These are phyloP conservation scores for Kwoniella sp. DNA, from an alignment of 768 basidiomycete species.

Conservation along the genomic window DNA sequence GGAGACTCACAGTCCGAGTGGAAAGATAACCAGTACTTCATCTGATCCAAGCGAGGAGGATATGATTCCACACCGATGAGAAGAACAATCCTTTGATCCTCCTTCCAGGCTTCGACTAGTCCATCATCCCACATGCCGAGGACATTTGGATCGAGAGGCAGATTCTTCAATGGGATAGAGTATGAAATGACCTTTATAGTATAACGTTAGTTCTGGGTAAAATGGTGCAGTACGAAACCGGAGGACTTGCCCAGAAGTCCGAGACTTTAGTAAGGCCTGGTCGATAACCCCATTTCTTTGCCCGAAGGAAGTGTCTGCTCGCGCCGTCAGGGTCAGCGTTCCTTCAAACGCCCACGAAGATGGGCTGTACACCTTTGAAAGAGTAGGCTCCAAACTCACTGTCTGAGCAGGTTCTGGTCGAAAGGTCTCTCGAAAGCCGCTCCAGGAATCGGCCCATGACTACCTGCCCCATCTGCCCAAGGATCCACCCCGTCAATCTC, in stretches of 20 bases:
- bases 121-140: slow-evolving; percentile 46
- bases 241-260: slow-evolving; percentile 35
- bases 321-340: background rate
- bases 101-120: slow-evolving; percentile 36
- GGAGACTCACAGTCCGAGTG: slow-evolving; percentile 30
- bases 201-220: slow-evolving; percentile 1
- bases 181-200: slow-evolving; percentile 30
- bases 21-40: slow-evolving; percentile 28
- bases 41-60: slow-evolving; percentile 24
- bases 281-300: slow-evolving; percentile 31
- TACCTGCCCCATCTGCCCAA: slow-evolving; percentile 7
- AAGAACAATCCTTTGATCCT: slow-evolving; percentile 32
- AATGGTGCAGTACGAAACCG: background rate
- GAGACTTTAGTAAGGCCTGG: slow-evolving; percentile 38
- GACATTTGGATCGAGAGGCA: slow-evolving; percentile 37
- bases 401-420: background rate
- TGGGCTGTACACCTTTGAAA: too few relatives aligned
- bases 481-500: slow-evolving; percentile 9
- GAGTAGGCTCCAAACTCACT: too few relatives aligned
- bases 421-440: background rate
- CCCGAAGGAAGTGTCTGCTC: slow-evolving; percentile 34
- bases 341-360: too few relatives aligned
- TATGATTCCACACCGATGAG: slow-evolving; percentile 30
- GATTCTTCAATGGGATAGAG: slow-evolving; percentile 37
- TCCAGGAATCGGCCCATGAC: background rate